These are phyloP conservation scores for Tolypocladium guangdongense DNA, from an alignment of 2,329 filamentous ascomycete species.

Conservation along the genomic window DNA sequence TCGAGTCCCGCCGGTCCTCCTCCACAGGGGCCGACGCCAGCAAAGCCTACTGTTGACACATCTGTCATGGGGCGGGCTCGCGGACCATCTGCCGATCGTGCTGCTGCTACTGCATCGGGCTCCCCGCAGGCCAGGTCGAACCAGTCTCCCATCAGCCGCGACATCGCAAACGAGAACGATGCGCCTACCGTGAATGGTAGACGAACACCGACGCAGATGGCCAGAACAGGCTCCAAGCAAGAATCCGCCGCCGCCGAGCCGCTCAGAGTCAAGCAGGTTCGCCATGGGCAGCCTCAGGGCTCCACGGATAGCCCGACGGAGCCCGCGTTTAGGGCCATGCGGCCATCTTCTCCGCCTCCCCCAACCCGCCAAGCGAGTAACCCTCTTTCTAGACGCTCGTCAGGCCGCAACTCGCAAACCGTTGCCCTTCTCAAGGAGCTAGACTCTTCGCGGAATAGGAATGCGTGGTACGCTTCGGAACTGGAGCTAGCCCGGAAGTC, in stretches of 20 bases:
- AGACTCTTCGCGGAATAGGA: conserved; percentile 71
- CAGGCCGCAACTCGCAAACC: conserved; percentile 52
- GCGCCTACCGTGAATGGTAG: conserved; percentile 46
- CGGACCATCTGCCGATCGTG: conserved; percentile 38
- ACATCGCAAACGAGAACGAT: conserved; percentile 33
- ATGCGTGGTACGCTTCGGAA: conserved; percentile 96
- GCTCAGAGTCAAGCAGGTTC: conserved; percentile 21
- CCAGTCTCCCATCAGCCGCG: conserved; percentile 30
- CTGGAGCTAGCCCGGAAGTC: conserved; percentile 83
- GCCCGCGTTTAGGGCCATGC: conserved; percentile 32
- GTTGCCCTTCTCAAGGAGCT: conserved; percentile 77
- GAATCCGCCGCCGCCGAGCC: conserved; percentile 19
- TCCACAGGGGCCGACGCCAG: conserved; percentile 41
- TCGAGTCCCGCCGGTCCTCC: conserved; percentile 37
- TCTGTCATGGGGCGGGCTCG: conserved; percentile 31
- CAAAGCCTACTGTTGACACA: conserved; percentile 32
- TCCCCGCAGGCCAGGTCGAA: conserved; percentile 23
- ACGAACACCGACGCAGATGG: conserved; percentile 48
- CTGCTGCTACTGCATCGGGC: conserved; percentile 18
- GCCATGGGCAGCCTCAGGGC: conserved; percentile 41
- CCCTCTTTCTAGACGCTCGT: conserved; percentile 47
- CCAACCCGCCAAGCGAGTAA: conserved; percentile 46
- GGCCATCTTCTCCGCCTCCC: conserved; percentile 47
- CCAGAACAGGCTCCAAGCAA: conserved; percentile 24
- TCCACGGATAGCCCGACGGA: conserved; percentile 62